Conservation (phyloP, 352 stramenopile species). For the Pythium vanterpoolii region DNA sequence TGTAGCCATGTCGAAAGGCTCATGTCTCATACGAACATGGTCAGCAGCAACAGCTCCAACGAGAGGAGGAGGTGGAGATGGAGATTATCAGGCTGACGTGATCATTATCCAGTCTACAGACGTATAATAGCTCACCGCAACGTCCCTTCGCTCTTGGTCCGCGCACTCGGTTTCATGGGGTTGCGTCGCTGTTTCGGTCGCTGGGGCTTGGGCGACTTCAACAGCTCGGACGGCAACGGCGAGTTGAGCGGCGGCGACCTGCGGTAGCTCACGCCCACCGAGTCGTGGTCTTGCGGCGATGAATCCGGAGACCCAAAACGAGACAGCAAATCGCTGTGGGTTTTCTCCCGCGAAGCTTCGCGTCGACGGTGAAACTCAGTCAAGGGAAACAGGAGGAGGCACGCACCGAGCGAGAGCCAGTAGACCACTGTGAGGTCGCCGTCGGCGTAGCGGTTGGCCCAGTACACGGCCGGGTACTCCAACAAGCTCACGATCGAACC, state of each 20-base stretch:
- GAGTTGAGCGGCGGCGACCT: conserved; percentile 16
- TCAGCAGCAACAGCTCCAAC: too few species aligned
- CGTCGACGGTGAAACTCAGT: conserved; percentile 33
- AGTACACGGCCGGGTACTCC: conserved; percentile 74
- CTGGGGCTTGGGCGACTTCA: not conserved
- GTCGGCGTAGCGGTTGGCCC: conserved; percentile 51
- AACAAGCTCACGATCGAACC: conserved; percentile 67
- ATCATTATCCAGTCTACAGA: not conserved
- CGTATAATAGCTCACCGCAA: too few species aligned
- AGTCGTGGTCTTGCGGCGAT: not conserved
- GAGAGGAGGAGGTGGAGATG: too few species aligned
- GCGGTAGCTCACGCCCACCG: conserved; percentile 12
- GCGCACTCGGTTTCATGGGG: not conserved
- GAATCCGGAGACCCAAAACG: conserved; percentile 16
- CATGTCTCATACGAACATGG: not conserved
- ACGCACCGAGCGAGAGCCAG: conserved; percentile 43
- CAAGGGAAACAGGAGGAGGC: conserved; percentile 53
- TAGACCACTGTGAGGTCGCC: conserved; percentile 61
- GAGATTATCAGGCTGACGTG: not conserved
- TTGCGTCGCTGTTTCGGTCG: conserved; percentile 5
- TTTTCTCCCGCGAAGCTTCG: conserved; percentile 31
- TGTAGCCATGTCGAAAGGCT: not conserved
- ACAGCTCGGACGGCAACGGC: not conserved
- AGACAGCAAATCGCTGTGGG: conserved; percentile 29
- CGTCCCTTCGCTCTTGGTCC: not conserved